Base-by-base conservation (phyloP, 2,329 filamentous ascomycete species). In the Zarea fungicola region DNA sequence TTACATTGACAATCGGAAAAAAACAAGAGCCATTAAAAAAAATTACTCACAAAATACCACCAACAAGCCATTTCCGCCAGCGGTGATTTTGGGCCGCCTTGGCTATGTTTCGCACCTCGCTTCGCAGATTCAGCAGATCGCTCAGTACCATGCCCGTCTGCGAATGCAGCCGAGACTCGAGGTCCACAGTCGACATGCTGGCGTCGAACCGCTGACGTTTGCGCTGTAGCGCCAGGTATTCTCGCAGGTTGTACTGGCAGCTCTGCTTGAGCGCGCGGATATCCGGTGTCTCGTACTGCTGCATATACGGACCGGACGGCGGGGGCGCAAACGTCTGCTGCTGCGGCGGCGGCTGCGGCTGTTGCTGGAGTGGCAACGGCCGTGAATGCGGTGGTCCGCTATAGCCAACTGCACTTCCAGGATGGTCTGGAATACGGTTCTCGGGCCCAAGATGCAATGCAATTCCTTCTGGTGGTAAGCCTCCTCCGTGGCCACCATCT, bases 11-110 rank as follows among this genome's bases (percentile, higher is more conserved):
- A n/a, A n/a, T n/a, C n/a, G n/a, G n/a, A n/a, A 37, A 21, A 21
- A 37, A n/a, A 37, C 8, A 37, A n/a, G n/a, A n/a, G n/a, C n/a
- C n/a, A n/a, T n/a, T n/a, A n/a, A n/a, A n/a, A 13, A 11, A 2
- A 2, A 16, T 14, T 37, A 66, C 75, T 70, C 56, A 80, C 76
- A 78, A 60, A 14, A 74, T 57, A 1, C 74, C 75, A 4, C 78
- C 76, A 1, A 80, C 58, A 13, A 79, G 55, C 71, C 75, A 78
- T 53, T 69, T 69, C 40, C 76, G 68, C 75, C 76, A 80, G 29
- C 78, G 68, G 37, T 73, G 69, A 28, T 65, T 64, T 60, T 80
- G 74, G 1, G 70, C 72, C 10, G 60, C 62, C 54, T 67, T 72
- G 28, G 68, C 66, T 36, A 78, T 55, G 3, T 62, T 62, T 5